Evolutionary conservation across 2,329 filamentous ascomycete species (phyloP).

Genomic region (Botrytis paeoniae): DNA sequence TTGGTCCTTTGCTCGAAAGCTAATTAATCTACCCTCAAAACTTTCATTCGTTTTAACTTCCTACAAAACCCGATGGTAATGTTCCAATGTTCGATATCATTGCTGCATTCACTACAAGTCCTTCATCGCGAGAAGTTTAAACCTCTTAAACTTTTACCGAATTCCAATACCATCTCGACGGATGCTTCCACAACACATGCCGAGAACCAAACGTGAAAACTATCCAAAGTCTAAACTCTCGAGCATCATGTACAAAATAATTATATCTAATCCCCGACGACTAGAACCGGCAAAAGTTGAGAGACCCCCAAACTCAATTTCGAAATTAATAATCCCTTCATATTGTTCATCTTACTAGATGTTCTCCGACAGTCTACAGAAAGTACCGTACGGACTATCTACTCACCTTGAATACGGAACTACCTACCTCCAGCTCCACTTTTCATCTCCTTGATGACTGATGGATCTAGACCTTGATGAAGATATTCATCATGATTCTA

Average conservation of each 20-base stretch:
- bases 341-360: neutral
- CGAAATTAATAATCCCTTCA: neutral
- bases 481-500: neutral
- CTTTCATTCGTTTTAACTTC: neutral
- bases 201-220: neutral
- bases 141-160: neutral
- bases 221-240: neutral
- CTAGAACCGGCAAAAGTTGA: neutral
- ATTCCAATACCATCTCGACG: neutral
- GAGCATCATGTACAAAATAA: neutral
- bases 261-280: neutral
- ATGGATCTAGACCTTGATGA: neutral
- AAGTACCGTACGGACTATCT: neutral
- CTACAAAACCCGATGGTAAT: neutral
- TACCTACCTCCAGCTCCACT: neutral
- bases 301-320: neutral
- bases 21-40: neutral
- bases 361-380: neutral
- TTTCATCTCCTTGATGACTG: constrained; percentile 1
- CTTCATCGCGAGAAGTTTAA: constrained; percentile 3
- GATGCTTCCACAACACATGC: neutral
- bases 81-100: neutral
- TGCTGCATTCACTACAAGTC: neutral
- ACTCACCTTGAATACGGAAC: neutral
- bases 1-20: neutral